Percentiles rank a stretch among this genome's conserved stretches.
These are phyloP conservation scores for Tolypocladium amazonense DNA, from an alignment of 2,329 filamentous ascomycete genomes.

Conservation along the genomic window DNA sequence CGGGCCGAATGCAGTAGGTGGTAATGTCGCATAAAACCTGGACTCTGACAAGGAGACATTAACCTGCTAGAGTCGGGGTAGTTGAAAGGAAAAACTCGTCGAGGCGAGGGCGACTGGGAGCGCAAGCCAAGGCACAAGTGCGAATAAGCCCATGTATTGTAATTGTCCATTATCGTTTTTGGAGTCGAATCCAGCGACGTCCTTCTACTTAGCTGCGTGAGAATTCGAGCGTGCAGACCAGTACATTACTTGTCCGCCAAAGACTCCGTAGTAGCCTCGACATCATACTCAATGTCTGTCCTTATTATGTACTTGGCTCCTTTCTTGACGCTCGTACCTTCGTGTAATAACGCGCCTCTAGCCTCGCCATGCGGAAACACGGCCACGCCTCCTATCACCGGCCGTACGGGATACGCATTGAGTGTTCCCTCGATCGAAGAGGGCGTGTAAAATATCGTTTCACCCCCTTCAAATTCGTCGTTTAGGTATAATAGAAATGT, in stretches of 20 bases:
- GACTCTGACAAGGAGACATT: too few species aligned
- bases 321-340: conserved; percentile 59
- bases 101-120: too few species aligned
- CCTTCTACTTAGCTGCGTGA: background rate
- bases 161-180: background rate
- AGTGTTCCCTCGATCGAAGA: conserved; percentile 52
- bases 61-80: background rate
- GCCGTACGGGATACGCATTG: conserved; percentile 59
- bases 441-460: conserved; percentile 62
- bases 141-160: background rate
- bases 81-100: background rate
- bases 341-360: conserved; percentile 54
- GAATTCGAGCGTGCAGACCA: background rate
- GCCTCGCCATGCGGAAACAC: conserved; percentile 62
- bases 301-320: conserved; percentile 60
- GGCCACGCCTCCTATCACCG: conserved; percentile 57
- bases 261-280: conserved; percentile 24
- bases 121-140: too few species aligned
- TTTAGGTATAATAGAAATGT: conserved; percentile 62
- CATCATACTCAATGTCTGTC: conserved; percentile 61
- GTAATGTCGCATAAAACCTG: too few species aligned
- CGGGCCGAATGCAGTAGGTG: too few species aligned
- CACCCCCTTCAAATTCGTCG: conserved; percentile 60
- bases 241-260: background rate
- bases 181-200: background rate